Evolutionary conservation across 495 filamentous ascomycete species (phyloP), one percentile per base, ranked within the genome.

Genomic region (Aspergillus carlsbadensis): DNA sequence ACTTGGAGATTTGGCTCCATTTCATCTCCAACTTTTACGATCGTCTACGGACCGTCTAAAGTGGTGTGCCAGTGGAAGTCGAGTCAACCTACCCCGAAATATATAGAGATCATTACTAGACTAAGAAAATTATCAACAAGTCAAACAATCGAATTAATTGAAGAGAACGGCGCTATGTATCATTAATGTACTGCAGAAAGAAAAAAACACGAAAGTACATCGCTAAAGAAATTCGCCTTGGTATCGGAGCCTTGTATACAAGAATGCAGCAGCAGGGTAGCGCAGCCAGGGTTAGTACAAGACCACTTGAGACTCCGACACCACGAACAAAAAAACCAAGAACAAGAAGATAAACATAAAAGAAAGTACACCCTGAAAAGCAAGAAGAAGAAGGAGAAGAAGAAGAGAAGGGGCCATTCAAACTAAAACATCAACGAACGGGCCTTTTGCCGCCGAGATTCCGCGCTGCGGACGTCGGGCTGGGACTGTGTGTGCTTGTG

Each of bases 401-500:
- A 24, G 34, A 29, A n/a, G 6, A 10, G 14, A 22, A 52, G 33
- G n/a, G 39, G 7, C 46, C 24, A 26, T 14, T 22, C 8, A 31
- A 13, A 49, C 41, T 61, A 78, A 45, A 76, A 75, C 57, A 78
- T 74, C 47, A 78, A 65, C 11, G 75, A 78, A 49, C 75, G 73
- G 5, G 75, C 72, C 63, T 76, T 78, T 57, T 76, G 67, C 18
- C 71, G 71, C 26, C 75, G 72, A 48, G 71, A 64, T 10, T 78
- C 75, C 26, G 65, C 62, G 43, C 64, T 60, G 26, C 70, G 62
- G 56, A 69, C 63, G 36, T 78, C 75, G 15, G 75, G 75, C 48
- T 78, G 75, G 14, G 75, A 78, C n/a, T 68, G 58, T 2, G 74
- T 74, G 56, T 78, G 72, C 48, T 72, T 72, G 63, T 78, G 75